These are phyloP conservation scores for Funneliformis caledonium DNA, from an alignment of 371 early-diverging fungal species.

Conservation along the genomic window DNA sequence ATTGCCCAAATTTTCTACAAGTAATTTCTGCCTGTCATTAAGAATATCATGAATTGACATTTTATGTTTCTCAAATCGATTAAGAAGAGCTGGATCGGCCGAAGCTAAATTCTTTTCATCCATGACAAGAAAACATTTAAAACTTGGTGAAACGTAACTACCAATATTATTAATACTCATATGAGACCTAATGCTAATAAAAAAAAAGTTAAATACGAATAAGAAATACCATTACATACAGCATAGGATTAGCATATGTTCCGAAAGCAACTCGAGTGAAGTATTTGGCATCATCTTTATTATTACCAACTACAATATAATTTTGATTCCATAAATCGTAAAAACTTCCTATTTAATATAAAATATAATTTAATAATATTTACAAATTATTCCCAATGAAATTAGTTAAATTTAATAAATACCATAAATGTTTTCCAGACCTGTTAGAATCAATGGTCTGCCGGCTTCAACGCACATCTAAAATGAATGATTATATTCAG, in stretches of 20 bases:
- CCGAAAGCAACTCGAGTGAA: slow-evolving; percentile 38
- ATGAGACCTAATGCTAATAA: slow-evolving; percentile 28
- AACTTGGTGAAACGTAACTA: slow-evolving; percentile 3
- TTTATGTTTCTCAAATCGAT: slow-evolving; percentile 41
- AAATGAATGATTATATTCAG: background rate
- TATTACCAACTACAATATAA: slow-evolving; percentile 26
- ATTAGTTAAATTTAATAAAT: background rate
- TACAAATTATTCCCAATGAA: background rate
- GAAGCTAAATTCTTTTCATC: slow-evolving; percentile 28
- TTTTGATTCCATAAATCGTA: slow-evolving; percentile 42
- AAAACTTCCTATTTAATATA: slow-evolving; percentile 27
- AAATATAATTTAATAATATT: background rate
- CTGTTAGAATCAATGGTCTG: slow-evolving; percentile 28
- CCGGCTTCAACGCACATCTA: slow-evolving; percentile 41
- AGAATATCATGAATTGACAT: slow-evolving; percentile 25
- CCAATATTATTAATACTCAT: no score
- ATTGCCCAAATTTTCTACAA: slow-evolving; percentile 11
- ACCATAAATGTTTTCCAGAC: slow-evolving; percentile 40
- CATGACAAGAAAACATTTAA: slow-evolving; percentile 38
- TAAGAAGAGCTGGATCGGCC: slow-evolving; percentile 32
- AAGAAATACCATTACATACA: slow-evolving; percentile 14
- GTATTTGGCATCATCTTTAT: slow-evolving; percentile 26
- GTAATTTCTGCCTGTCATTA: background rate
- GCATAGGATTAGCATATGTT: slow-evolving; percentile 37
- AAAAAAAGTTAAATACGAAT: slow-evolving; percentile 8